Base-by-base conservation (phyloP, 2,329 filamentous ascomycete genomes). In the Pseudomassariella vexata region DNA sequence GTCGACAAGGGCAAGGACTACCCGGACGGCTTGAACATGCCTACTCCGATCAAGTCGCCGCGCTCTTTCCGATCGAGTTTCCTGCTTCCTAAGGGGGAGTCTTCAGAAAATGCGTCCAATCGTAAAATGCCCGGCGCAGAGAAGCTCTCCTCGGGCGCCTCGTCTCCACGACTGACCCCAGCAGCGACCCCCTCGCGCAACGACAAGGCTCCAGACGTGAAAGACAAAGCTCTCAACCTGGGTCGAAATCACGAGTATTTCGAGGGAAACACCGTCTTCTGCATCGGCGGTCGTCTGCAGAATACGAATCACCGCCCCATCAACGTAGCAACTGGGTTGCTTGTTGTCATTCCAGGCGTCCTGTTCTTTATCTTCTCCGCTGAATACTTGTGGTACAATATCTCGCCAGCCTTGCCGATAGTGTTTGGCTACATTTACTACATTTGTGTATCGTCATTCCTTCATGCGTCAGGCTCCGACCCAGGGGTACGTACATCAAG, bases 181-280 rank as follows among this genome's bases (percentile, higher is more conserved):
- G 44, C 52, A 9, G 36, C 39, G 11, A 34, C 47, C 41, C 38
- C 37, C 21, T 23, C 48, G 14, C 37, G 50, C 25, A n/a, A 35
- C 36, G 45, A 33, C 32, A 49, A 40, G 24, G 28, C 41, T 16
- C 37, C 46, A 42, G 30, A 36, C 29, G 46, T 49, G n/a, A 58
- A 52, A 29, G 44, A 62, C 17, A 62, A 62, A 27, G 44, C 56
- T 16, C 59, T 37, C 2, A 58, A 67, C 21, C 52, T 74, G 34
- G 79, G 85, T 31, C 81, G 73, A 44, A 95, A 95, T 48, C 84
- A 90, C 59, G 78, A 96, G 55, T 95, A 95, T 56, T 96, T 95
- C 50, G 76, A 85, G 26, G 92, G 92, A 27, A 98, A 96, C 52
- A 95, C 87, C 0, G 68, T 88, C 16, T 98, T 98, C 53, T 95